A percentile compares a stretch with the other conserved stretches of the same genome.
These are phyloP conservation scores for Funneliformis caledonium DNA, from an alignment of 371 early-diverging fungal genomes.

Conservation along the genomic window DNA sequence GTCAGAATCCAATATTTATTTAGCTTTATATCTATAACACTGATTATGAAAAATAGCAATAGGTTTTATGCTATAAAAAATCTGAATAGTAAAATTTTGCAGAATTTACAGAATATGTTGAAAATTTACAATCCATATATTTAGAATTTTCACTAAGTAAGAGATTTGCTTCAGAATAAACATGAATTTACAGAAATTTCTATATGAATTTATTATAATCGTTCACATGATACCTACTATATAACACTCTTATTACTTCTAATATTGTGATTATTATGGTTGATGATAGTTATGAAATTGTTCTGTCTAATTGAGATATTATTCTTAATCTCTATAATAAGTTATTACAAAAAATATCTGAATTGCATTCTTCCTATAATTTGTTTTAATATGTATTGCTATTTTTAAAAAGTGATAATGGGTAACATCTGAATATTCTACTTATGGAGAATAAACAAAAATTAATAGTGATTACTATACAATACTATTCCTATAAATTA, in stretches of 20 bases:
- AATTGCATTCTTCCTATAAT: too few relatives aligned
- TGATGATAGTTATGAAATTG: neutral
- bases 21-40: constrained; percentile 19
- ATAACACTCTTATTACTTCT: neutral
- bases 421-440: too few relatives aligned
- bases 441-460: too few relatives aligned
- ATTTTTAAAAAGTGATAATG: too few relatives aligned
- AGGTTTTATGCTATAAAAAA: neutral
- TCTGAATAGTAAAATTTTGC: neutral
- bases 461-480: too few relatives aligned
- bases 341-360: too few relatives aligned
- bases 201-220: neutral
- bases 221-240: neutral
- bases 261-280: too few relatives aligned
- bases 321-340: too few relatives aligned
- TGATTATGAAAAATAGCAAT: neutral
- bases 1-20: neutral
- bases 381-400: too few relatives aligned
- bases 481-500: too few relatives aligned
- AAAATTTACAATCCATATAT: constrained; percentile 29
- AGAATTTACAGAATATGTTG: constrained; percentile 4
- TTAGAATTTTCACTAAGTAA: constrained; percentile 12
- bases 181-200: constrained; percentile 3
- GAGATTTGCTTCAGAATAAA: neutral
- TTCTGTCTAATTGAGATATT: constrained; percentile 31